Base-by-base conservation (phyloP, 208 protist genomes). In the Entamoeba histolytica region DNA sequence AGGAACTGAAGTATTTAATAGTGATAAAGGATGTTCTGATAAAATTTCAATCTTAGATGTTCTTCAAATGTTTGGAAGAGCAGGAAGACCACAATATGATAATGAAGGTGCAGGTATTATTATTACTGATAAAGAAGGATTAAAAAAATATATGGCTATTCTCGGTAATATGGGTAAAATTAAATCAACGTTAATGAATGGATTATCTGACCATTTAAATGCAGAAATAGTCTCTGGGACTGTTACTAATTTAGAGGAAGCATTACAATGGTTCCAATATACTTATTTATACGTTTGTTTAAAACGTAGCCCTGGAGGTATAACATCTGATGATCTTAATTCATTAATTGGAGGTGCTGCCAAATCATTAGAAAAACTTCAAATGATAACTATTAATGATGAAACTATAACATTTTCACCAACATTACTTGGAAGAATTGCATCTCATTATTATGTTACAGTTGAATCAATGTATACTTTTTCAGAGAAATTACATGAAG, bases 91-190 rank as follows among this genome's bases (percentile, higher is more conserved):
- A 3, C 94, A 95, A 51, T 95, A 93, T 69, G 94, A 95, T 91
- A 91, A 39, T 31, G 28, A 61, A 49, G 94, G 94, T 17, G 47
- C n/a, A 47, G 92, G 61, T 10, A 31, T 98, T 94, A 96, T 99
- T 93, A 98, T 99, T 19, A 98, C 98, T 0, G 96, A 94, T 49
- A 97, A 98, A n/a, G 95, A 97, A 0, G 98, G 99, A 95, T 94
- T 99, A 12, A 97, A 98, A 91, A 99, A 98, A 95, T 99, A 99
- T 95, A 8, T 91, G 4, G 49, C 23, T 99, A 98, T 99, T 23
- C 94, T 99, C 7, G 99, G 98, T 93, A 95, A 99, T 94, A 98
- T 99, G 96, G 96, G 99, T 14, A 98, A 99, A 3, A 99, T 99
- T 61, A 99, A 99, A 95, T 98, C 96, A 93, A 98, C 99, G 94